These are phyloP conservation scores for Thelonectria rubi DNA, from an alignment of 2,329 filamentous ascomycete species.

Conservation along the genomic window DNA sequence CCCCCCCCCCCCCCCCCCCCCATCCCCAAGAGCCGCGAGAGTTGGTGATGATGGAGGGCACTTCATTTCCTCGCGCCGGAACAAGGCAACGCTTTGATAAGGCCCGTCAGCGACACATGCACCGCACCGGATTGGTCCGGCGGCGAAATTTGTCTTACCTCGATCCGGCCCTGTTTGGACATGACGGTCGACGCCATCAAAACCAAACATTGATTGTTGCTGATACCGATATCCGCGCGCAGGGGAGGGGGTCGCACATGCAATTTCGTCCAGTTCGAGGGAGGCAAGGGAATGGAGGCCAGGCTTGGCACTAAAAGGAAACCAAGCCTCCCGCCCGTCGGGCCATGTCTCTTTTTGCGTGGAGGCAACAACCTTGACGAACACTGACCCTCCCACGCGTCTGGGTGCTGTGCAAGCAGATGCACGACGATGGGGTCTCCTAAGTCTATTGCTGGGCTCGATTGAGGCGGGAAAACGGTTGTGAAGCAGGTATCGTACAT, in stretches of 20 bases:
- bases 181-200: conserved; percentile 1
- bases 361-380: conserved; percentile 3
- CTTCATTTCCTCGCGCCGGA: conserved; percentile 7
- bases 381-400: conserved; percentile 14
- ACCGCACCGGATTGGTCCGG: conserved; percentile 18
- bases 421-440: conserved; percentile 14
- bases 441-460: not conserved
- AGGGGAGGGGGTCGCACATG: conserved; percentile 3
- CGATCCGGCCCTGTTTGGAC: not conserved
- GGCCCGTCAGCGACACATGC: conserved; percentile 17
- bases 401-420: not conserved
- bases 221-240: no score
- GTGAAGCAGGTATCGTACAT: not conserved
- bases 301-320: conserved; percentile 26
- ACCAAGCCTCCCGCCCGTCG: conserved; percentile 31
- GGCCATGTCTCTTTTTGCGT: conserved; percentile 32
- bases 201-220: not conserved
- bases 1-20: no score
- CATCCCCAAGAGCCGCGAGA: conserved; percentile 9
- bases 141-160: conserved; percentile 14
- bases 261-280: not conserved
- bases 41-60: conserved; percentile 12
- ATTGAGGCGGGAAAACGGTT: not conserved
- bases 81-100: conserved; percentile 17
- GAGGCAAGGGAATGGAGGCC: conserved; percentile 7